These are phyloP conservation scores for Stereum hirsutum DNA, from an alignment of 1,284 basidiomycete genomes.

Conservation along the genomic window DNA sequence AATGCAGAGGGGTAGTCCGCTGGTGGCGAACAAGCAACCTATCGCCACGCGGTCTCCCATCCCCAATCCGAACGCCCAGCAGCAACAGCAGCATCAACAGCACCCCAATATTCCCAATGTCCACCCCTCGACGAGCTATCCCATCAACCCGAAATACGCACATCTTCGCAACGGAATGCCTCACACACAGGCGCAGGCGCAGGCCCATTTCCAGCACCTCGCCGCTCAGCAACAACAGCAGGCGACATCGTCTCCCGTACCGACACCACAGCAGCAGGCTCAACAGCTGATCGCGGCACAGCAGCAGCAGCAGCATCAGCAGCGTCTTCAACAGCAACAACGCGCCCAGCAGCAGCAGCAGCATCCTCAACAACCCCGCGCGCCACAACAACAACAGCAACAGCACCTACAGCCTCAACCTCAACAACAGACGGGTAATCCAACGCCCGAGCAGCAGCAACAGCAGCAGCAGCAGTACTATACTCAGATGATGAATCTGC, in stretches of 20 bases:
- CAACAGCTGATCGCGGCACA: conserved; percentile 7
- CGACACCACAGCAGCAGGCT: neutral
- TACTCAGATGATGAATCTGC: neutral
- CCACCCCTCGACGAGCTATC: too few species aligned
- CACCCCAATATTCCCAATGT: too few species aligned
- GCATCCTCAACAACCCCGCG: conserved; percentile 1
- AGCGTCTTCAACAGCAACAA: conserved; percentile 7
- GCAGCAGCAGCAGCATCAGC: conserved; percentile 16
- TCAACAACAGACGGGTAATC: neutral
- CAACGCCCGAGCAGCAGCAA: neutral
- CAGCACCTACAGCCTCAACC: neutral
- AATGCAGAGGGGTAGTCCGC: conserved; percentile 2
- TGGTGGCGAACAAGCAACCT: conserved; percentile 4
- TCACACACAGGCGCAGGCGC: too few species aligned
- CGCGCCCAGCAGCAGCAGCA: conserved; percentile 1
- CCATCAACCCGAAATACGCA: too few species aligned
- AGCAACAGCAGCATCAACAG: conserved; percentile 4
- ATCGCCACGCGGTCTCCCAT: conserved; percentile 10
- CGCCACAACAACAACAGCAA: neutral
- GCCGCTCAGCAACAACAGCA: conserved; percentile 10
- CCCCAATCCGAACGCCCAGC: conserved; percentile 7
- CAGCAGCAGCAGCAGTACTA: conserved; percentile 1
- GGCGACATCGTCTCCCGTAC: too few species aligned
- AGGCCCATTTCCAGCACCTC: too few species aligned
- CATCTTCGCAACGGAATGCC: too few species aligned